Base-by-base conservation (phyloP, 129 eudicot species). In the Flaveria robusta region DNA sequence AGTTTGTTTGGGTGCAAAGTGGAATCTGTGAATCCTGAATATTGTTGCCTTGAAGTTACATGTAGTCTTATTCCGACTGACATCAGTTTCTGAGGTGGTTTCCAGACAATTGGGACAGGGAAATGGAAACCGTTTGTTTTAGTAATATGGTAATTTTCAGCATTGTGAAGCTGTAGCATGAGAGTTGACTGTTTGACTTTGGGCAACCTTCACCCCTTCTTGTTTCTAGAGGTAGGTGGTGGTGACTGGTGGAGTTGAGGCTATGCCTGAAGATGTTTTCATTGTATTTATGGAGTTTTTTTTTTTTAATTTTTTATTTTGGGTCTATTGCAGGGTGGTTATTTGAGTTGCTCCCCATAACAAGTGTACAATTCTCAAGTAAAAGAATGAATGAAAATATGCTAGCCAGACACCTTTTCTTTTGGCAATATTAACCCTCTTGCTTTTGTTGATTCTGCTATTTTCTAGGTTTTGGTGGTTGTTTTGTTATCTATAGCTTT, bases 221-320 rank as follows among this genome's bases (percentile, higher is more conserved):
- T 79, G 72, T 66, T 83, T 71, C 71, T 43, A 74, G 75, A 67
- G 83, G 66, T 63, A 52, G 83, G 77, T 71, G 90, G 83, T 77
- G 82, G 79, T 79, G 58, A 71, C 68, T 27, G 68, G 20, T 63
- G 45, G 45, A 27, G 68, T 63, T 63, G 68, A 63, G 68, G 81
- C 22, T 52, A 37, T 77, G 72, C 64, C 72, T 67, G 70, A 74
- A 73, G 84, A 37, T 74, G 51, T 41, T 22, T 62, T 67, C 62
- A 39, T 74, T 70, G 68, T 73, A 74, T 18, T 49, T 73, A 43
- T 62, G 13, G 23, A 70, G 52, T 64, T 75, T 24, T 59, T 60
- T 29, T 63, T 7, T 63, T 1, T 75, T 24, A 24, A 26, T 29
- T 63, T 7, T 63, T 1, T 72, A 46, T 70, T 65, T 74, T 45